Conservation (phyloP, 495 filamentous ascomycete genomes). For the Emericellopsis terricola region DNA sequence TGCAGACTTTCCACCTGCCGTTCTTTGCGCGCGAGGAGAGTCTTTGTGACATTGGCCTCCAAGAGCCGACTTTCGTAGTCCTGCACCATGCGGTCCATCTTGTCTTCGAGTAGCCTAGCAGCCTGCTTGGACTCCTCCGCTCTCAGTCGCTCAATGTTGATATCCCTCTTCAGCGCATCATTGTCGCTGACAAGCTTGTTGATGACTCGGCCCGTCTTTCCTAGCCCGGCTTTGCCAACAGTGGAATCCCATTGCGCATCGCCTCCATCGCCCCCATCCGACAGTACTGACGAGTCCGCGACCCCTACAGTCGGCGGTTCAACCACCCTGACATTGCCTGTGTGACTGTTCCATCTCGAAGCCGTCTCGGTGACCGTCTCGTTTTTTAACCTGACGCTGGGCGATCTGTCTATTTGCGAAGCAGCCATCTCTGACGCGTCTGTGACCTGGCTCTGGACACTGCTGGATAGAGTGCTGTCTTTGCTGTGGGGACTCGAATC, state of each 20-base stretch:
- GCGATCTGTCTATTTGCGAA: background rate
- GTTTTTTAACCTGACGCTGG: slow-evolving; percentile 10
- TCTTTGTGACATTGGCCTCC: slow-evolving; percentile 52
- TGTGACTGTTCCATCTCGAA: slow-evolving; percentile 1
- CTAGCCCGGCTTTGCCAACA: slow-evolving; percentile 60
- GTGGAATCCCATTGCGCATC: slow-evolving; percentile 43
- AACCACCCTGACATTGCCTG: background rate
- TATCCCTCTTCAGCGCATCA: slow-evolving; percentile 64
- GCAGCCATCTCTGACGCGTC: slow-evolving; percentile 6
- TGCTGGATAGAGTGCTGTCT: slow-evolving; percentile 29
- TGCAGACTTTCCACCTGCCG: slow-evolving; percentile 62
- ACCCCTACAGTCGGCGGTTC: slow-evolving; percentile 8
- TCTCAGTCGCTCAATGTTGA: slow-evolving; percentile 50
- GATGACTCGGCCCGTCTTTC: slow-evolving; percentile 88
- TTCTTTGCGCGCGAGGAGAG: slow-evolving; percentile 56
- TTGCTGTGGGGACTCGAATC: slow-evolving; percentile 3
- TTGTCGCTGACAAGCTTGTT: slow-evolving; percentile 79
- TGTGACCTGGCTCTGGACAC: slow-evolving; percentile 25
- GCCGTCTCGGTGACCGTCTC: background rate
- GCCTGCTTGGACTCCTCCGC: slow-evolving; percentile 57
- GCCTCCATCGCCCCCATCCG: slow-evolving; percentile 4
- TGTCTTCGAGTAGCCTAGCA: slow-evolving; percentile 54
- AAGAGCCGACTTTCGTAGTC: slow-evolving; percentile 52
- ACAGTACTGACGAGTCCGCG: slow-evolving; percentile 15
- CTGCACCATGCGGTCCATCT: slow-evolving; percentile 46